Evolutionary conservation across 768 basidiomycete genomes (phyloP).

Genomic region (Lyophyllum shimeji): DNA sequence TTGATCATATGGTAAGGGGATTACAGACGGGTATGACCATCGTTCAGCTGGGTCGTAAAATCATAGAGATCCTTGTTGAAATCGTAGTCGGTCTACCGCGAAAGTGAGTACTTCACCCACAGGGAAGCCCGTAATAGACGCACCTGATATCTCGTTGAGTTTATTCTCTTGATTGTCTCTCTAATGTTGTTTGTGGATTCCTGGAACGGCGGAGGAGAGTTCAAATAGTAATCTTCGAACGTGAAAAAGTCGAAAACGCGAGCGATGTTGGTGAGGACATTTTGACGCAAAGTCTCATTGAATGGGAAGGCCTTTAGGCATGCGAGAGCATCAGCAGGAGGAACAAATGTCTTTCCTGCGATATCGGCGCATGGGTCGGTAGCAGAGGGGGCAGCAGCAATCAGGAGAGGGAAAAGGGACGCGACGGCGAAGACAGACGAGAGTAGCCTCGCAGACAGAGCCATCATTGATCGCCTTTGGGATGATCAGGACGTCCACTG

Average conservation of each 20-base stretch:
- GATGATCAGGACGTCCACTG: background rate
- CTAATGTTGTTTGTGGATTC: slow-evolving; percentile 58
- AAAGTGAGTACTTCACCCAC: background rate
- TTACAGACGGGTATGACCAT: slow-evolving; percentile 60
- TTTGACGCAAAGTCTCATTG: slow-evolving; percentile 55
- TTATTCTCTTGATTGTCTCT: slow-evolving; percentile 45
- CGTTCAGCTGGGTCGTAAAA: slow-evolving; percentile 56
- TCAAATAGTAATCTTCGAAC: slow-evolving; percentile 51
- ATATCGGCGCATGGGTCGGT: slow-evolving; percentile 40
- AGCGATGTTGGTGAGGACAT: slow-evolving; percentile 46
- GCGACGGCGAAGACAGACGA: slow-evolving; percentile 2
- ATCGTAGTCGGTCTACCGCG: slow-evolving; percentile 59
- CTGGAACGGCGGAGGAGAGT: slow-evolving; percentile 52
- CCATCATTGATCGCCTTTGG: slow-evolving; percentile 1
- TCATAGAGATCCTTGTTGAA: slow-evolving; percentile 60
- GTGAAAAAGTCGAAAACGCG: slow-evolving; percentile 55
- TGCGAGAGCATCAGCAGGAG: slow-evolving; percentile 54
- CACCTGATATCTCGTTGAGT: slow-evolving; percentile 46
- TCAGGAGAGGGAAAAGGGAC: slow-evolving; percentile 7
- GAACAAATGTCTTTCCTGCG: slow-evolving; percentile 42
- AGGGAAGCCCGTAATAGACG: slow-evolving; percentile 7
- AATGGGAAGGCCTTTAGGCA: slow-evolving; percentile 59
- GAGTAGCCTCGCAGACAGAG: background rate
- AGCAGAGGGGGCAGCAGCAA: slow-evolving; percentile 23
- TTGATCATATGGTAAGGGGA: background rate